Evolutionary conservation across 495 filamentous ascomycete genomes (phyloP).

Genomic region (Extremus antarcticus): DNA sequence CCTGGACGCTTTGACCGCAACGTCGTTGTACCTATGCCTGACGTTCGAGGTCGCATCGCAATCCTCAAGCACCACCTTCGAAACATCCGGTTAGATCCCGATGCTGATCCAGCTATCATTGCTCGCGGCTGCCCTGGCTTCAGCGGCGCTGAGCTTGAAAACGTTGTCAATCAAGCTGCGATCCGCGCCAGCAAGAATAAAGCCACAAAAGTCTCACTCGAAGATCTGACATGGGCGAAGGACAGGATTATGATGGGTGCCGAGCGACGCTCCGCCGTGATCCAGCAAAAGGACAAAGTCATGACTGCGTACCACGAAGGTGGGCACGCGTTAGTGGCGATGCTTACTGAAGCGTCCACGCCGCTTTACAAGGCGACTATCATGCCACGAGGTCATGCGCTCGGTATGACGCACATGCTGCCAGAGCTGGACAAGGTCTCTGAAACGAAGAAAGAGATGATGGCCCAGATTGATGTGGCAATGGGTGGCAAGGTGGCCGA

Average conservation of each 20-base stretch:
- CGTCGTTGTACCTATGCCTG: constrained; percentile 76
- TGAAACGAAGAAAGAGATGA: constrained; percentile 56
- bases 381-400: constrained; percentile 72
- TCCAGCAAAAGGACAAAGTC: constrained; percentile 73
- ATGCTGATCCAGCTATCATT: constrained; percentile 72
- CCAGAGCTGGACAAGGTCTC: constrained; percentile 86
- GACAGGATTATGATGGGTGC: constrained; percentile 98
- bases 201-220: constrained; percentile 55
- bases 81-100: constrained; percentile 62
- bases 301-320: constrained; percentile 97
- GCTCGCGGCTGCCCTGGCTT: constrained; percentile 82
- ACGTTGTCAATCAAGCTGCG: constrained; percentile 91
- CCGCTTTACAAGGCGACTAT: constrained; percentile 95
- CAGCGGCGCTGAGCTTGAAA: constrained; percentile 90
- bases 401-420: constrained; percentile 75
- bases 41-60: constrained; percentile 86
- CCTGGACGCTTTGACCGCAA: constrained; percentile 94
- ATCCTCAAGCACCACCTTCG: constrained; percentile 89
- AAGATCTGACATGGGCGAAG: constrained; percentile 93
- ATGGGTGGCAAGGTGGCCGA: constrained; percentile 94
- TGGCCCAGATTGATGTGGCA: constrained; percentile 66
- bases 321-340: constrained; percentile 80
- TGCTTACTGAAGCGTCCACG: constrained; percentile 60
- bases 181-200: constrained; percentile 79
- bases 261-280: constrained; percentile 75